Percentiles rank a stretch among this genome's conserved stretches.
Evolutionary conservation across 345 rosid species (phyloP).

Genomic region (Litchi chinensis): DNA sequence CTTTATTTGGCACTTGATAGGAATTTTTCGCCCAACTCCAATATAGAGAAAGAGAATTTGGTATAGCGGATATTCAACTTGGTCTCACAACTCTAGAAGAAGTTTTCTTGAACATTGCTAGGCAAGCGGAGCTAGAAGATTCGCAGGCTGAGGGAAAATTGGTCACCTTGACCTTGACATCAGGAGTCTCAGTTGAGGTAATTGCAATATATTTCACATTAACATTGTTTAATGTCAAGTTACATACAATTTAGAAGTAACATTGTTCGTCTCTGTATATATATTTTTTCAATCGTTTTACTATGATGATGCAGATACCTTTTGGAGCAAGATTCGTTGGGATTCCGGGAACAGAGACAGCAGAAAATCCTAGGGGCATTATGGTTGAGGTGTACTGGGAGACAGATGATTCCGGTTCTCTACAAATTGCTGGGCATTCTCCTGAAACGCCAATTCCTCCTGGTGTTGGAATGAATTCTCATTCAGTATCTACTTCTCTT

Average conservation of each 20-base stretch:
- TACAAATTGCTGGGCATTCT: conserved; percentile 75
- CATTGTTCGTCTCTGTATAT: no score
- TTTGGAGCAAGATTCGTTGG: conserved; percentile 75
- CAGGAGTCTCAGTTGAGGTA: conserved; percentile 71
- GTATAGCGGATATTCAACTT: conserved; percentile 81
- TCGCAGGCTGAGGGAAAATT: conserved; percentile 75
- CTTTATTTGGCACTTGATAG: conserved; percentile 36
- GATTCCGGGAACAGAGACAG: conserved; percentile 62
- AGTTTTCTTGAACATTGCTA: conserved; percentile 90
- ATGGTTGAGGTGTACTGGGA: conserved; percentile 92
- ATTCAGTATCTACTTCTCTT: conserved; percentile 29
- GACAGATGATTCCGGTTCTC: conserved; percentile 72
- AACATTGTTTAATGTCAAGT: neutral
- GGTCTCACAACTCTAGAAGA: conserved; percentile 93
- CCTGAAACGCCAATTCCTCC: conserved; percentile 61
- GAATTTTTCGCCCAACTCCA: conserved; percentile 63
- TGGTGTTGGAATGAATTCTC: conserved; percentile 24
- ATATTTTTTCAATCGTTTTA: neutral
- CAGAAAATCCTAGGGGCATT: conserved; percentile 59
- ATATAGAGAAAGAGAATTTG: conserved; percentile 57
- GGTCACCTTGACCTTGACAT: conserved; percentile 61
- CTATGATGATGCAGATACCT: conserved; percentile 61
- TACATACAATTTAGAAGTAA: neutral
- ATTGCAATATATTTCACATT: neutral
- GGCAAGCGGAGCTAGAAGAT: conserved; percentile 85